Conservation (phyloP, 495 filamentous ascomycete genomes). For the Chaetomium fimeti region DNA sequence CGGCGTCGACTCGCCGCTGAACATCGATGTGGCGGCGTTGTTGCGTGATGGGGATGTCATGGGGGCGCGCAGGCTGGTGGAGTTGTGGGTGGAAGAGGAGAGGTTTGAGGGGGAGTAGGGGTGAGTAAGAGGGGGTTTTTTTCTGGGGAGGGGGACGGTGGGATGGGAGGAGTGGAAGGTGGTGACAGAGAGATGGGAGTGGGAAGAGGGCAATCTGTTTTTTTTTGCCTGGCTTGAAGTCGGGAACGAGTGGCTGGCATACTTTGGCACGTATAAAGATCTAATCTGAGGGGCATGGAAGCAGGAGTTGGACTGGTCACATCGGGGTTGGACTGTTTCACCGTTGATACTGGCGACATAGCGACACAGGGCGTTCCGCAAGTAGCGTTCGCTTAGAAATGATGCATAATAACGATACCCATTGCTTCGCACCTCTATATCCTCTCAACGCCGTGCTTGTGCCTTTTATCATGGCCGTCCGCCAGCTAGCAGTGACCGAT, state of each 20-base stretch:
- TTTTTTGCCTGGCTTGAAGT: neutral
- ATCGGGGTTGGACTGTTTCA: neutral
- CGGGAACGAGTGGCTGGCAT: neutral
- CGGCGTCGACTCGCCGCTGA: conserved; percentile 78
- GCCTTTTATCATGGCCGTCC: conserved; percentile 3
- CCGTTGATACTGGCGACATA: neutral
- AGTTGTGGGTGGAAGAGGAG: conserved; percentile 66
- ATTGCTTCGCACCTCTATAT: conserved; percentile 18
- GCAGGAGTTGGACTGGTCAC: neutral
- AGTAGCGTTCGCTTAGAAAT: neutral
- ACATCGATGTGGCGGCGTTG: conserved; percentile 82
- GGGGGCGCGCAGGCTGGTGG: conserved; percentile 75
- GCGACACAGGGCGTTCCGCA: neutral
- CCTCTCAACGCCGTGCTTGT: conserved; percentile 21
- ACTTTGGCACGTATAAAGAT: neutral
- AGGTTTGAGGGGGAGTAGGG: conserved; percentile 45
- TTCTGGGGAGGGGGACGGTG: neutral
- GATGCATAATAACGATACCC: conserved; percentile 8
- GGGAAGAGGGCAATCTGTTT: neutral
- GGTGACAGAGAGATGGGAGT: neutral
- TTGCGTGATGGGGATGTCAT: conserved; percentile 71
- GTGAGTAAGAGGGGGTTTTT: neutral
- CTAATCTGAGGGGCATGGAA: neutral
- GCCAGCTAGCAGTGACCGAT: conserved; percentile 4
- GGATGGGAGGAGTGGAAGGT: conserved; percentile 6